phyloP scores from a whole-genome alignment of 768 basidiomycete genomes.

The Tricholoma bakamatsutake region DNA sequence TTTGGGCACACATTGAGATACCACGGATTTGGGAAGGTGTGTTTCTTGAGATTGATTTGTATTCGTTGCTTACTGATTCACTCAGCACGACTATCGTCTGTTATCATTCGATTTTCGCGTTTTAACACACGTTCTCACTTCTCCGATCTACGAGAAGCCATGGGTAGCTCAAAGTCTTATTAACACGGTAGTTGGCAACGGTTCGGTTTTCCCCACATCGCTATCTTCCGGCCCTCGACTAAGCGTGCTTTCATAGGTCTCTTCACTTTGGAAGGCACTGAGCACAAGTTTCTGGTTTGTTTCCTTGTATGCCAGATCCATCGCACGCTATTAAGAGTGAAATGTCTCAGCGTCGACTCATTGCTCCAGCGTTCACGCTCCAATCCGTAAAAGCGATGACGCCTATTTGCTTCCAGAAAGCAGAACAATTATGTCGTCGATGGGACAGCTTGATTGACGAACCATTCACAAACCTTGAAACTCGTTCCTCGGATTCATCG shows the following conservation, averaged over 20 bases:
- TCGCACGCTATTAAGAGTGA: neutral
- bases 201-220: constrained; percentile 19
- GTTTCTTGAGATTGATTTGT: neutral
- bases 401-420: constrained; percentile 46
- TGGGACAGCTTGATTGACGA: constrained; percentile 32
- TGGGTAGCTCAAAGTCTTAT: constrained; percentile 48
- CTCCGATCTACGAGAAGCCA: constrained; percentile 46
- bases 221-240: neutral
- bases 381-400: constrained; percentile 38
- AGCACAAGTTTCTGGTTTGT: constrained; percentile 37
- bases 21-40: constrained; percentile 48
- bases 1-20: constrained; percentile 50
- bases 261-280: constrained; percentile 46
- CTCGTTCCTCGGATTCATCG: constrained; percentile 4
- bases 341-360: constrained; percentile 32
- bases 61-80: neutral
- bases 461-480: constrained; percentile 1
- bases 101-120: constrained; percentile 47
- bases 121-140: constrained; percentile 42
- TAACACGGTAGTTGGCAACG: constrained; percentile 42
- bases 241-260: constrained; percentile 28
- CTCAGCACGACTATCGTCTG: constrained; percentile 49
- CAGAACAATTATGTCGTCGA: constrained; percentile 39
- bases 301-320: neutral
- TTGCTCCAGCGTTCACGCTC: constrained; percentile 44